phyloP scores from a whole-genome alignment of 371 early-diverging fungal genomes.

The Catenaria anguillulae region DNA sequence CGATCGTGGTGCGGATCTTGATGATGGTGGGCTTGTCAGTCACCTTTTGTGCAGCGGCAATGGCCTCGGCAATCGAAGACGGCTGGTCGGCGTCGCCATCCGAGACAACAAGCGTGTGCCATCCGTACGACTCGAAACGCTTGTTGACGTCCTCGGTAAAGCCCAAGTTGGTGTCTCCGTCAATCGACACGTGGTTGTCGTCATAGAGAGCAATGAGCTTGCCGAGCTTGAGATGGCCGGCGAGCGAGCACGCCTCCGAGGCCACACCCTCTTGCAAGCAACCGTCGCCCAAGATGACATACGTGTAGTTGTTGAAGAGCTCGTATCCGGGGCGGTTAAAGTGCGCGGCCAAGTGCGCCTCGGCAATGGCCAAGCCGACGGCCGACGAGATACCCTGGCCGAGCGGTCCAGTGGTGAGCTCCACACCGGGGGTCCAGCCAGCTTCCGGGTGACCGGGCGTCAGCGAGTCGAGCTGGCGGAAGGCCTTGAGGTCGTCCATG shows the following conservation, averaged over 20 bases:
- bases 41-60: constrained; percentile 63
- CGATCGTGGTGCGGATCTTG: constrained; percentile 53
- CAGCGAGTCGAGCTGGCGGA: constrained; percentile 80
- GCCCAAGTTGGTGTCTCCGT: constrained; percentile 38
- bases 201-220: constrained; percentile 96
- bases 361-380: constrained; percentile 93
- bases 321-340: constrained; percentile 77
- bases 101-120: constrained; percentile 65
- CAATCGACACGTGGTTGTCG: constrained; percentile 92
- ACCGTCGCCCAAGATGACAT: constrained; percentile 91
- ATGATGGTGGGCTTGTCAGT: constrained; percentile 79
- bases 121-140: constrained; percentile 89
- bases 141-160: constrained; percentile 87
- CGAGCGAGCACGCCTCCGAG: constrained; percentile 92
- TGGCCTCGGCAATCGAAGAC: constrained; percentile 53
- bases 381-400: constrained; percentile 96
- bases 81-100: constrained; percentile 70
- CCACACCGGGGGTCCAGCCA: constrained; percentile 73
- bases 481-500: constrained; percentile 85
- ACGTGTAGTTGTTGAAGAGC: constrained; percentile 74
- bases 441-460: constrained; percentile 94
- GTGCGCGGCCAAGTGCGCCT: constrained; percentile 70
- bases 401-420: constrained; percentile 97
- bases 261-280: constrained; percentile 98
- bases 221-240: constrained; percentile 91